Evolutionary conservation across 345 rosid genomes (phyloP), one percentile per base, ranked within the genome.

Genomic region (Erysimum cheiranthoides): DNA sequence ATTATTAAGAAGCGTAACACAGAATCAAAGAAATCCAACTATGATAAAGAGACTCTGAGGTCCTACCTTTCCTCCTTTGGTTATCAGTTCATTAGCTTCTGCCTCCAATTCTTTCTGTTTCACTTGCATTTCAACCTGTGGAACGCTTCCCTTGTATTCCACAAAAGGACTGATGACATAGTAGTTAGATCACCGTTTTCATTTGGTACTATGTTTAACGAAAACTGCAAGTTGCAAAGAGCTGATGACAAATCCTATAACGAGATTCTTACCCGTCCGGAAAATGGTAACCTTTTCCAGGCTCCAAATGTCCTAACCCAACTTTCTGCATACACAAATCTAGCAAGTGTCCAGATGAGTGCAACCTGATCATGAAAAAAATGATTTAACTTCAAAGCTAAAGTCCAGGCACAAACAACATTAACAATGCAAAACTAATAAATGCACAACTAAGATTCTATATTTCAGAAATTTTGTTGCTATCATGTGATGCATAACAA

Each of bases 331-430:
- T 43, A 60, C 92, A 89, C 16, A 68, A 30, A 36, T 90, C 97
- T 73, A 93, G 80, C 79, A 93, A 86, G 82, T 90, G 98, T 42
- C 98, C 97, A 73, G 93, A 95, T 51, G 93, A 90, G 71, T 93
- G 97, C 86, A 93, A 73, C 84, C 98, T 90, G 81, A 57, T 13
- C 42, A 78, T 42, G 6, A 61, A 1, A 49, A 32, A 73, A 30
- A 4, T 35, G 3, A 21, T 21, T 39, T 6, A 12, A 54, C 14
- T 60, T 18, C 12, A 10, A 10, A 49, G 27, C 14, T n/a, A 31
- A 10, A 16, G 0, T 52, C 52, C 49, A 60, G 25, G 35, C 32
- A 35, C 40, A 42, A 62, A 40, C 2, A 43, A 74, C 5, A 42
- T 8, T 2, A 8, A 16, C 34, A 38, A 45, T 5, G 8, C 62